Evolutionary conservation across 768 basidiomycete species (phyloP).

Genomic region (Leccinum imitatum): DNA sequence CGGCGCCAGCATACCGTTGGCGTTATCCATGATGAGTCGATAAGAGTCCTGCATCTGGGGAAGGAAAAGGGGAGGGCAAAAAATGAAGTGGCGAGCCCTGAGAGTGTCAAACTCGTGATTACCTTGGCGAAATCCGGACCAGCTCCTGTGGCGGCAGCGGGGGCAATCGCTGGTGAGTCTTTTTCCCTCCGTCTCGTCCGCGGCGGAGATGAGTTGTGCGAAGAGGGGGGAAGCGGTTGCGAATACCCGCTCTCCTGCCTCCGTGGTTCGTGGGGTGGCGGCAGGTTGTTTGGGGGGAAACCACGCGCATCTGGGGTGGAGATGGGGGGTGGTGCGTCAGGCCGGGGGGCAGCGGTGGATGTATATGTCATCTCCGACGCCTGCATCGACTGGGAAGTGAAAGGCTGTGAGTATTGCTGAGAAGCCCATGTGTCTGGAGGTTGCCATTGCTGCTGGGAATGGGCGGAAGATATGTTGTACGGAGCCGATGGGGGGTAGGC

Average conservation of each 20-base stretch:
- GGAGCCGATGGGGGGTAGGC: conserved; percentile 29
- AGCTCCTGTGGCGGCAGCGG: conserved; percentile 27
- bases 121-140: conserved; percentile 46
- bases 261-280: conserved; percentile 33
- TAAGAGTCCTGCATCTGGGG: conserved; percentile 46
- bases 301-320: conserved; percentile 33
- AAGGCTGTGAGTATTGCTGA: conserved; percentile 33
- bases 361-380: conserved; percentile 34
- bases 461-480: conserved; percentile 30
- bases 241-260: conserved; percentile 35
- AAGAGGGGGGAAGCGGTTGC: conserved; percentile 25
- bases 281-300: conserved; percentile 27
- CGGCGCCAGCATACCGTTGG: conserved; percentile 29
- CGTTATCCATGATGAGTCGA: conserved; percentile 40
- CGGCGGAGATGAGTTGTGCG: conserved; percentile 29
- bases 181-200: conserved; percentile 40
- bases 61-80: neutral
- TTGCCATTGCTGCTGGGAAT: conserved; percentile 40
- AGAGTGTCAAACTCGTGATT: conserved; percentile 7
- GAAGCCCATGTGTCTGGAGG: conserved; percentile 38
- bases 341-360: conserved; percentile 20
- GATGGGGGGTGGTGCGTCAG: conserved; percentile 20
- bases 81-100: conserved; percentile 7
- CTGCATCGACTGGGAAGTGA: conserved; percentile 34
- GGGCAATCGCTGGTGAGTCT: conserved; percentile 30